These are phyloP conservation scores for Tolypocladium inflatum DNA, from an alignment of 2,329 filamentous ascomycete species.

Conservation along the genomic window DNA sequence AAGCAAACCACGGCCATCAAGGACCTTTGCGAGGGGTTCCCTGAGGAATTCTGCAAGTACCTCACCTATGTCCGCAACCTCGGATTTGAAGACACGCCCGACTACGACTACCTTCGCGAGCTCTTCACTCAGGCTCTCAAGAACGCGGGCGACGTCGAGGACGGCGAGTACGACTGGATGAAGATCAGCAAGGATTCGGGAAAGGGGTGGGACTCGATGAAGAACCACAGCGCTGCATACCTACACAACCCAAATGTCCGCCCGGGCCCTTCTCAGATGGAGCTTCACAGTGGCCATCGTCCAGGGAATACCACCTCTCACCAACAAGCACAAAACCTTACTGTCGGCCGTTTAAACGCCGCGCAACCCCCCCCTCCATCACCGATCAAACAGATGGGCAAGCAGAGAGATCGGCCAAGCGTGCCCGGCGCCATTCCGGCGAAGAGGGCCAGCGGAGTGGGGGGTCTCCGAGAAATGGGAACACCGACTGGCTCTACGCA, in stretches of 20 bases:
- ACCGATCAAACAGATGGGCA: slow-evolving; percentile 72
- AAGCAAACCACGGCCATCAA: slow-evolving; percentile 97
- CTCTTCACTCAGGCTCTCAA: slow-evolving; percentile 94
- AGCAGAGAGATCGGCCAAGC: slow-evolving; percentile 68
- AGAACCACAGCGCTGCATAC: slow-evolving; percentile 52
- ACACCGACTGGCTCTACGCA: slow-evolving; percentile 87
- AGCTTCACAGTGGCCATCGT: slow-evolving; percentile 67
- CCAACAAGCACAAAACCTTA: slow-evolving; percentile 55
- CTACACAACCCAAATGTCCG: slow-evolving; percentile 70
- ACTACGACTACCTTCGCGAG: slow-evolving; percentile 95
- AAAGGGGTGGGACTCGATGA: slow-evolving; percentile 74
- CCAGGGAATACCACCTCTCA: slow-evolving; percentile 56
- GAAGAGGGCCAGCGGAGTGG: slow-evolving; percentile 68
- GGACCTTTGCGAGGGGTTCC: slow-evolving; percentile 92
- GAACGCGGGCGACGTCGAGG: slow-evolving; percentile 87
- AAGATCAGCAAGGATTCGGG: slow-evolving; percentile 76
- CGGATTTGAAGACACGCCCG: slow-evolving; percentile 94
- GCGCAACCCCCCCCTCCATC: slow-evolving; percentile 82
- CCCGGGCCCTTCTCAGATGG: slow-evolving; percentile 75
- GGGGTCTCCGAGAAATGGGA: slow-evolving; percentile 64
- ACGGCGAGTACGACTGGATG: slow-evolving; percentile 99
- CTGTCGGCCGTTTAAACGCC: slow-evolving; percentile 86
- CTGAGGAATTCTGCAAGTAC: slow-evolving; percentile 97
- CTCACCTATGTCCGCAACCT: slow-evolving; percentile 95
- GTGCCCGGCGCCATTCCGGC: slow-evolving; percentile 61